Evolutionary conservation across 176 grass and related monocot genomes (phyloP).

Genomic region (Typha latifolia): DNA sequence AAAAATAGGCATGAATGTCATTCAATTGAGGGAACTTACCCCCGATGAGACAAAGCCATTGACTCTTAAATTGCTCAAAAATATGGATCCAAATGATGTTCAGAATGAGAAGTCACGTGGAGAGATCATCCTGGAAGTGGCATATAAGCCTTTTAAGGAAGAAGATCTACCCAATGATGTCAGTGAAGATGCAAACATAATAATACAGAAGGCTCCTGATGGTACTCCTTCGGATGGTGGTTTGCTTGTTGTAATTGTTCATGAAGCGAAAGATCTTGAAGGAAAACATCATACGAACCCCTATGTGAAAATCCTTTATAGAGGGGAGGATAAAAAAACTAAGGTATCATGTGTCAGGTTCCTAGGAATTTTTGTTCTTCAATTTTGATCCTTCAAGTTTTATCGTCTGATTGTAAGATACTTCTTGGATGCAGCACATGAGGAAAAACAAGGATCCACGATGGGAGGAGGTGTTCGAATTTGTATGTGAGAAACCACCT

Average conservation of each 20-base stretch:
- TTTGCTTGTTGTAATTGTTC: constrained; percentile 67
- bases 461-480: constrained; percentile 77
- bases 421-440: constrained; percentile 36
- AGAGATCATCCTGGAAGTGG: constrained; percentile 54
- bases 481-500: constrained; percentile 80
- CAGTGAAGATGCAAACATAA: constrained; percentile 18
- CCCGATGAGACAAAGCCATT: constrained; percentile 50
- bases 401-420: not conserved
- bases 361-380: not conserved
- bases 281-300: constrained; percentile 92
- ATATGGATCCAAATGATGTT: constrained; percentile 49
- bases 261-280: constrained; percentile 84
- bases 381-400: not conserved
- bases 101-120: constrained; percentile 79
- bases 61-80: constrained; percentile 76
- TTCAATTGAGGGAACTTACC: constrained; percentile 53
- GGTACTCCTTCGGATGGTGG: constrained; percentile 68
- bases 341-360: constrained; percentile 33
- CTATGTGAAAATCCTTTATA: constrained; percentile 68
- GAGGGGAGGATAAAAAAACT: constrained; percentile 79
- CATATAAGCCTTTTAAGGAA: constrained; percentile 86
- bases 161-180: constrained; percentile 43
- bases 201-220: constrained; percentile 54
- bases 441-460: constrained; percentile 94
- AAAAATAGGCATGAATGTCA: constrained; percentile 68